Base-by-base conservation (phyloP, 345 rosid species). In the Pugionium cornutum region DNA sequence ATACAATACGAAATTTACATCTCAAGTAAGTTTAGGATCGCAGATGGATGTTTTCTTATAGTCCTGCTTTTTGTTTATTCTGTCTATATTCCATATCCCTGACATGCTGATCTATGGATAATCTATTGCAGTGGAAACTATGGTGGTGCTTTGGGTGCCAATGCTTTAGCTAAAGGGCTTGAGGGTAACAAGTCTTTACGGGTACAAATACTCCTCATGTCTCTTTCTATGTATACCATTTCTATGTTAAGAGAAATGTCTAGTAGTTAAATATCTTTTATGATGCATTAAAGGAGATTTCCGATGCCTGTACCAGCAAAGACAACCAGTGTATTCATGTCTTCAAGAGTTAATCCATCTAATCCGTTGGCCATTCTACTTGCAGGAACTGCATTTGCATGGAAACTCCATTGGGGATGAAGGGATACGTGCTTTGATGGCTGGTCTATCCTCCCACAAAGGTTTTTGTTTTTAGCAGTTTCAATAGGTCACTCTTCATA, bases 371-470 rank as follows among this genome's bases (percentile, higher is more conserved):
- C 52, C 48, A 47, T 64, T 75, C 46, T 62, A 51, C 47, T 6
- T 56, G 36, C 81, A 92, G 98, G 97, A 89, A 78, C 97, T 92
- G 80, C 89, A 89, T 76, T 76, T 92, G 79, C 97, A 89, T 75
- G 98, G 97, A 46, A 89, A 92, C 77, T 83, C 94, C 36, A 83
- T 89, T 67, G 97, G 98, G 65, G 98, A 92, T 70, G 98, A 92
- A 82, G 98, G 98, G 58, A 75, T 72, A 29, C 88, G 96, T 61
- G 87, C 90, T 9, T 75, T 92, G 73, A 83, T 88, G 80, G 82
- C 87, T 29, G 91, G 97, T 62, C 83, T 92, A 75, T 84, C 96
- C 70, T 85, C 83, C 48, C 91, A 85, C 73, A 86, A 80, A 89
- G 98, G 98, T 92, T 56, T 46, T 63, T 37, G 7, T 46, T 40